Evolutionary conservation across 495 filamentous ascomycete genomes (phyloP).

Genomic region (Staphylotrichum longicolle): DNA sequence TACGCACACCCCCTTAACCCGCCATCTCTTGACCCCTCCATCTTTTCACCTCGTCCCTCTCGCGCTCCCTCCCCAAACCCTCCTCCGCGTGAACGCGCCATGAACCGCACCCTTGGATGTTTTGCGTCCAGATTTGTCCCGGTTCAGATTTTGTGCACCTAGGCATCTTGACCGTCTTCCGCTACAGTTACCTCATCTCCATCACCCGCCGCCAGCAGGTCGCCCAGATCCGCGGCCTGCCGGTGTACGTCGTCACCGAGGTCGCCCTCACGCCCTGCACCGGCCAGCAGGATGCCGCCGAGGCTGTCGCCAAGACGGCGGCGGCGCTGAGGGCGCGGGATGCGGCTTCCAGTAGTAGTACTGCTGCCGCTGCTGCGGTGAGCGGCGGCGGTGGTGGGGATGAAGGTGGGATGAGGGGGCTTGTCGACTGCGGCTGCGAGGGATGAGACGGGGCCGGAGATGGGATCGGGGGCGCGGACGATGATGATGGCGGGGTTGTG

Average conservation of each 20-base stretch:
- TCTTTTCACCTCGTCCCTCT: not conserved
- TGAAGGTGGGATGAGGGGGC: constrained; percentile 27
- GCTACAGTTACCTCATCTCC: constrained; percentile 73
- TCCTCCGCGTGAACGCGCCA: constrained; percentile 4
- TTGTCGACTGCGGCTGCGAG: constrained; percentile 17
- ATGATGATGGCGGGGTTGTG: constrained; percentile 26
- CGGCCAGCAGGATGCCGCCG: constrained; percentile 68
- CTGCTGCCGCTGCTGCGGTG: too few relatives aligned
- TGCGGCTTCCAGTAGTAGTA: too few relatives aligned
- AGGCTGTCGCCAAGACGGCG: constrained; percentile 64
- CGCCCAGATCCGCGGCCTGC: constrained; percentile 75
- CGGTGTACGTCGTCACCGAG: constrained; percentile 80
- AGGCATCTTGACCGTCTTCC: constrained; percentile 74
- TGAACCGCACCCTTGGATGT: not conserved
- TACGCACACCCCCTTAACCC: constrained; percentile 36
- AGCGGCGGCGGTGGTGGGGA: not conserved
- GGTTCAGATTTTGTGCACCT: not conserved
- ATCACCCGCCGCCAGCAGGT: constrained; percentile 84
- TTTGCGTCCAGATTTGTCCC: too few relatives aligned
- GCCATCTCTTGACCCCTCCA: not conserved
- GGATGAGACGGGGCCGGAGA: constrained; percentile 37
- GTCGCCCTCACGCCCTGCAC: constrained; percentile 84
- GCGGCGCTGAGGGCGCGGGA: constrained; percentile 37
- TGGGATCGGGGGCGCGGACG: too few relatives aligned
- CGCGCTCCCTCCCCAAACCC: constrained; percentile 2